A percentile compares a stretch with the other conserved stretches of the same genome.
Conservation (phyloP, 2,329 filamentous ascomycete genomes). For the Colletotrichum melonis region DNA sequence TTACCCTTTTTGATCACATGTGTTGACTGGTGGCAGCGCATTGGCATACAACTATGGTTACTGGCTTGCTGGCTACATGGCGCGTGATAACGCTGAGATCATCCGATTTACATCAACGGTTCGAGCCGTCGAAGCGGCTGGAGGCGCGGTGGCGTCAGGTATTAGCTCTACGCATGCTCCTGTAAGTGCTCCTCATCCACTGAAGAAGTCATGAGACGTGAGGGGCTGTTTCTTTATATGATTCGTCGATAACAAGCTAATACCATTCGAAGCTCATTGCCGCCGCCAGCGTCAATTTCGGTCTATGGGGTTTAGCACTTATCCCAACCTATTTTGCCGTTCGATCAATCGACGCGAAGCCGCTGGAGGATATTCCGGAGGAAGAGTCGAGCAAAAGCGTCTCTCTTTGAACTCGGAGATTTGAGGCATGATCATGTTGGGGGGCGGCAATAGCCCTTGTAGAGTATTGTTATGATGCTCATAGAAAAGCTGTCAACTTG, state of each 20-base stretch:
- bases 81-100: constrained; percentile 24
- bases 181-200: not conserved
- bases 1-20: too few species aligned
- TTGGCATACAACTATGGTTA: constrained; percentile 30
- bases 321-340: constrained; percentile 35
- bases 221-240: too few species aligned
- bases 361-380: not conserved
- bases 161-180: constrained; percentile 33
- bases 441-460: too few species aligned
- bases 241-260: not conserved
- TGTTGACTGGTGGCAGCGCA: not conserved
- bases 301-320: constrained; percentile 31
- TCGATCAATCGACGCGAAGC: constrained; percentile 1
- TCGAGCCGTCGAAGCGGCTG: constrained; percentile 27
- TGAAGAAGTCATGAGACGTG: too few species aligned
- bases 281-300: constrained; percentile 36
- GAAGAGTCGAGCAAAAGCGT: not conserved
- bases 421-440: too few species aligned
- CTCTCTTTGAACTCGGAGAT: not conserved
- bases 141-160: constrained; percentile 27
- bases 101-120: constrained; percentile 24
- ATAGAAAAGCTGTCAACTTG: too few species aligned
- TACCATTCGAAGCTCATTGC: constrained; percentile 17
- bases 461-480: too few species aligned
- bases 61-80: constrained; percentile 25